Conservation (phyloP, 1,139 yeast species). For the Yarrowia galli region DNA sequence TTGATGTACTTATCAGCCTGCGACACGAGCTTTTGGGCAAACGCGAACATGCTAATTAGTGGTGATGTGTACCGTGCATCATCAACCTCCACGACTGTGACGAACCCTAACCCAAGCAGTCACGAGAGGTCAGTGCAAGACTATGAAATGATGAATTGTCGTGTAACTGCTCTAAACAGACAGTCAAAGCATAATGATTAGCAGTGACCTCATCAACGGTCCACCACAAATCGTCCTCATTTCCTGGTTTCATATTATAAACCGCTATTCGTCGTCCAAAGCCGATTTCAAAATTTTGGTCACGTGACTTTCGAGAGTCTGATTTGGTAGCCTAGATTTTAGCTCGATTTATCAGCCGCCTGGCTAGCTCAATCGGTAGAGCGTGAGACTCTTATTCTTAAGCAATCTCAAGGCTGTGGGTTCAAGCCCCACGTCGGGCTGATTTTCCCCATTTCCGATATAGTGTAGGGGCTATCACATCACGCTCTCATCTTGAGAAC, state of each 20-base stretch:
- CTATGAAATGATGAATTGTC: neutral
- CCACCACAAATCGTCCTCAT: too few relatives aligned
- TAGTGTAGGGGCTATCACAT: constrained; percentile 38
- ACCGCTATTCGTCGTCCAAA: too few relatives aligned
- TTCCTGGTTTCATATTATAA: too few relatives aligned
- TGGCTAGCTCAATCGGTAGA: constrained; percentile 39
- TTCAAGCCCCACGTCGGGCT: constrained; percentile 39
- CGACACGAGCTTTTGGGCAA: constrained; percentile 84
- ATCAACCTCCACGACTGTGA: constrained; percentile 1
- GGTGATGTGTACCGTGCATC: constrained; percentile 18
- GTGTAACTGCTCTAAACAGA: neutral
- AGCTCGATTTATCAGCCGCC: neutral
- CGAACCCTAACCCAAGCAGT: constrained; percentile 23
- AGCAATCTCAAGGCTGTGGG: constrained; percentile 38
- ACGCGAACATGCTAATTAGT: constrained; percentile 69
- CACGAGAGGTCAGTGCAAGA: neutral
- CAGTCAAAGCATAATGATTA: too few relatives aligned
- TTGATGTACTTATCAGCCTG: constrained; percentile 63
- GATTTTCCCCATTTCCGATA: constrained; percentile 17
- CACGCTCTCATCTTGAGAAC: constrained; percentile 36
- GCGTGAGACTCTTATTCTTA: constrained; percentile 35
- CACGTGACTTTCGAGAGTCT: neutral
- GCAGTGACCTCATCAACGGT: too few relatives aligned
- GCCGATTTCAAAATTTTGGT: neutral
- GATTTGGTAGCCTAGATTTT: neutral